Evolutionary conservation across 1,284 basidiomycete species (phyloP), one percentile per base, ranked within the genome.

Genomic region (Golubevia pallescens): DNA sequence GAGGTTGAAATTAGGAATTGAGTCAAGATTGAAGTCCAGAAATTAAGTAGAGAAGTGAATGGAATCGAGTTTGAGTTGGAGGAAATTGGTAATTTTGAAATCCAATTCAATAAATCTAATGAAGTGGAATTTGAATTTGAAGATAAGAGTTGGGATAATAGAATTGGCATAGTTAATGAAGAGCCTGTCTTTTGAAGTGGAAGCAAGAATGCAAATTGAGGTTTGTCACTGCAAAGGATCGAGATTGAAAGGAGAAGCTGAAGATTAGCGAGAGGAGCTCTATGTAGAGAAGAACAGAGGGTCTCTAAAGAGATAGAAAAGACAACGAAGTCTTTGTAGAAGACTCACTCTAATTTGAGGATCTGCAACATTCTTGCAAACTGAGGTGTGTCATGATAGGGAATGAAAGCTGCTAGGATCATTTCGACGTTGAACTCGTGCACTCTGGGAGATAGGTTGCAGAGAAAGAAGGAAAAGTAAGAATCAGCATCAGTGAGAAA

Each of bases 291-390:
- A n/a, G n/a, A n/a, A n/a, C n/a, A n/a, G n/a, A n/a, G n/a, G n/a
- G n/a, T n/a, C n/a, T n/a, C n/a, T n/a, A n/a, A n/a, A n/a, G n/a
- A n/a, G n/a, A n/a, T n/a, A n/a, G n/a, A n/a, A n/a, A n/a, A n/a
- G n/a, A n/a, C n/a, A n/a, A n/a, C n/a, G n/a, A n/a, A n/a, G n/a
- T n/a, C n/a, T n/a, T n/a, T n/a, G n/a, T n/a, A n/a, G n/a, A n/a
- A n/a, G n/a, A n/a, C 90, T 21, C 72, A 92, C 91, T 89, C 88
- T 62, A 97, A 88, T 72, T 92, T 90, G 66, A 94, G 87, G 76
- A 97, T 95, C 2, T 92, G 91, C 53, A 97, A 88, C 89, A 98
- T 93, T 82, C 96, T 95, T 6, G 92, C 90, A 86, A 99, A 99
- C 83, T 98, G 95, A 0, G 93, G 91, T 1, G 96, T 94, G 74